Conservation (phyloP, 768 basidiomycete genomes). For the Tylopilus sp. region DNA sequence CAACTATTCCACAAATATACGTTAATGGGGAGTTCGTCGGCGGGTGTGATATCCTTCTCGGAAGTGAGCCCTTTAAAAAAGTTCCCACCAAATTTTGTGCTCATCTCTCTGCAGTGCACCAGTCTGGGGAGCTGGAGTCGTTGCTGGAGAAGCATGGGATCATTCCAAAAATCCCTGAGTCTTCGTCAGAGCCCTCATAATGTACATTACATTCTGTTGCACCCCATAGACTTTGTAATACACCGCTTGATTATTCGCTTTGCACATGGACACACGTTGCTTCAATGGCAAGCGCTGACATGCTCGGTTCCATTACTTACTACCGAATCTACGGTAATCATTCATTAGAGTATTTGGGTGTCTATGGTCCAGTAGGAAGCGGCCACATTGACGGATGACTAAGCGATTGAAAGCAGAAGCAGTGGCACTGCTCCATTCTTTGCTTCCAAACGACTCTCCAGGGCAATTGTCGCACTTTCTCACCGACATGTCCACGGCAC, state of each 20-base stretch:
- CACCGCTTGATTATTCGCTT: neutral
- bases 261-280: neutral
- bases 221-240: neutral
- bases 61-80: conserved; percentile 63
- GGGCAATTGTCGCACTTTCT: neutral
- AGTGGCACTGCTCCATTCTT: too few relatives aligned
- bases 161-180: conserved; percentile 46
- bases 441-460: too few relatives aligned
- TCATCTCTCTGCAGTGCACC: conserved; percentile 71
- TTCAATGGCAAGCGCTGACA: too few relatives aligned
- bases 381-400: conserved; percentile 6
- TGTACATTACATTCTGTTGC: neutral
- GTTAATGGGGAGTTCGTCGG: conserved; percentile 95
- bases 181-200: conserved; percentile 3
- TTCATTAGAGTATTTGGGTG: too few relatives aligned
- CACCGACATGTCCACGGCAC: conserved; percentile 41
- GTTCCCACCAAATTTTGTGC: neutral
- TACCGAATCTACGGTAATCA: too few relatives aligned
- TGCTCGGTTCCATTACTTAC: too few relatives aligned
- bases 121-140: conserved; percentile 87
- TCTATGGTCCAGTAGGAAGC: too few relatives aligned
- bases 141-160: conserved; percentile 70
- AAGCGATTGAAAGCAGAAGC: conserved; percentile 6
- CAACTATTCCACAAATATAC: conserved; percentile 95
- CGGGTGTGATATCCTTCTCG: conserved; percentile 91